Evolutionary conservation across 768 basidiomycete genomes (phyloP).

Genomic region (Tylopilus intermedius): DNA sequence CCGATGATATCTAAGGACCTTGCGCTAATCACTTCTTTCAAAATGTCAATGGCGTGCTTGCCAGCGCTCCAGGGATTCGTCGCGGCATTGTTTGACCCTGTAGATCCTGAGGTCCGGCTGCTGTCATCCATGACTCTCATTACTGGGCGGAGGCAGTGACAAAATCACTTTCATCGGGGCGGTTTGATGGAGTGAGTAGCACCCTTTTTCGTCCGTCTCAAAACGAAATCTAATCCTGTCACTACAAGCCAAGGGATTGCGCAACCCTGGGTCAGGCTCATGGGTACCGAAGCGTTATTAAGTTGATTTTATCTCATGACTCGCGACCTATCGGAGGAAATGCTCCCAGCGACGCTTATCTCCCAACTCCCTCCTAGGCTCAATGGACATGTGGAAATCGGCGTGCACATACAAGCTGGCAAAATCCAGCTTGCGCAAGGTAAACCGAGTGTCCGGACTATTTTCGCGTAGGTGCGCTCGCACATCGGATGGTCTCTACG

Average conservation of each 20-base stretch:
- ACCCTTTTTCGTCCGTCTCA: neutral
- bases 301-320: conserved; percentile 33
- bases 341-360: conserved; percentile 23
- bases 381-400: no score
- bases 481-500: no score
- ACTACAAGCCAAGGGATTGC: conserved; percentile 11
- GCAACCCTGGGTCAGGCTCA: conserved; percentile 51
- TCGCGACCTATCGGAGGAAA: conserved; percentile 29
- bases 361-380: no score
- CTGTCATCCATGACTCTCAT: conserved; percentile 35
- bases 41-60: conserved; percentile 2
- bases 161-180: conserved; percentile 10
- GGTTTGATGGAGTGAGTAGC: conserved; percentile 10
- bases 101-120: conserved; percentile 33
- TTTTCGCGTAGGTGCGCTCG: no score
- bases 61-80: conserved; percentile 44
- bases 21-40: neutral
- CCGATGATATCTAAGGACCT: neutral
- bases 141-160: conserved; percentile 37
- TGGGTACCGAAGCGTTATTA: conserved; percentile 39
- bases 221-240: neutral
- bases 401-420: no score
- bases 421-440: no score
- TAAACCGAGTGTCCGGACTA: no score
- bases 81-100: conserved; percentile 33